These are phyloP conservation scores for Eremothecium gossypii DNA, from an alignment of 1,139 yeast species.

Conservation along the genomic window DNA sequence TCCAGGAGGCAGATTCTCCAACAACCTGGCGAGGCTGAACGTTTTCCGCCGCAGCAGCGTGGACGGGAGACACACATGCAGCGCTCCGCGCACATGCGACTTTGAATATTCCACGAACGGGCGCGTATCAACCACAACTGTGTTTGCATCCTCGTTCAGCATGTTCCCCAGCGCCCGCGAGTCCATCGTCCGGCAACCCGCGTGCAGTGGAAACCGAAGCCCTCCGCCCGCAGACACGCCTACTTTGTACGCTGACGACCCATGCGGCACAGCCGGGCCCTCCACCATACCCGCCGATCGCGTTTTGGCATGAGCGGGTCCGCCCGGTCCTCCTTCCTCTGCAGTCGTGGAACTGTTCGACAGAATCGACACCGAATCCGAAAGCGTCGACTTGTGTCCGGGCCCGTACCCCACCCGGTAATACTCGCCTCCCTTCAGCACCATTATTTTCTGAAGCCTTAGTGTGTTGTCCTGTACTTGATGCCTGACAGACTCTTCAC, in stretches of 20 bases:
- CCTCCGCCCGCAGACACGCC: no score
- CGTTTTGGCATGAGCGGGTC: no score
- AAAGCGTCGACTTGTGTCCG: not conserved
- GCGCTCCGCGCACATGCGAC: conserved; percentile 44
- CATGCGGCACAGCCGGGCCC: no score
- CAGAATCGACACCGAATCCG: conserved; percentile 1
- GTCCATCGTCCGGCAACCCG: not conserved
- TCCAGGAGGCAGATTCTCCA: conserved; percentile 27
- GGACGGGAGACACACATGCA: conserved; percentile 69
- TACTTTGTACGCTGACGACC: no score
- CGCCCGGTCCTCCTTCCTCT: not conserved
- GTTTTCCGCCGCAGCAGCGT: conserved; percentile 63
- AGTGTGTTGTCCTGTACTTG: no score
- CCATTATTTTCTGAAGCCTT: no score
- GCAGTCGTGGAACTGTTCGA: not conserved
- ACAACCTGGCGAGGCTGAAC: conserved; percentile 44
- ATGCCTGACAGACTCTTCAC: no score
- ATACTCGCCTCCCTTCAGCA: no score
- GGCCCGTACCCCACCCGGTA: no score
- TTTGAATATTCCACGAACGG: conserved; percentile 56
- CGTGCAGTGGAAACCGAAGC: not conserved
- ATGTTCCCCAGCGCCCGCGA: not conserved
- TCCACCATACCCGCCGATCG: no score
- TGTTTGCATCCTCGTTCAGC: conserved; percentile 2
- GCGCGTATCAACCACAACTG: conserved; percentile 54